A percentile compares a stretch with the other conserved stretches of the same genome.
These are phyloP conservation scores for Prunus campanulata DNA, from an alignment of 306 rosid species.

Conservation along the genomic window DNA sequence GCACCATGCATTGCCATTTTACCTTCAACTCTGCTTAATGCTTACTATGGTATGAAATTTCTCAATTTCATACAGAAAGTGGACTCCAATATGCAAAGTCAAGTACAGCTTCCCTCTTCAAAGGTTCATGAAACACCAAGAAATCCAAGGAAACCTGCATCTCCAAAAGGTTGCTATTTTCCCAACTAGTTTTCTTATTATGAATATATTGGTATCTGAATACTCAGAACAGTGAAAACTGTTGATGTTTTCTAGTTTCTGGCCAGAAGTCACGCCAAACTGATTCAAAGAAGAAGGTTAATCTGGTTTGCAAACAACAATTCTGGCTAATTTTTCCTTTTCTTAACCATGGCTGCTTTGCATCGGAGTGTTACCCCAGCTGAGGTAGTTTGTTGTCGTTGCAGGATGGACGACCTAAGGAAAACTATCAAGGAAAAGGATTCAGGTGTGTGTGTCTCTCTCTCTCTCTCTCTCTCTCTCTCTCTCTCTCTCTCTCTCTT, in stretches of 20 bases:
- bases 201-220: slow-evolving; percentile 22
- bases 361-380: too few species aligned
- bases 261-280: slow-evolving; percentile 44
- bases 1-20: too few species aligned
- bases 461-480: neutral
- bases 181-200: slow-evolving; percentile 15
- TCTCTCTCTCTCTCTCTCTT: neutral
- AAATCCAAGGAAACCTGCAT: slow-evolving; percentile 7
- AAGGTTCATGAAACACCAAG: slow-evolving; percentile 36
- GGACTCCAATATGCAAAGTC: slow-evolving; percentile 15
- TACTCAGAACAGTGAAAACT: slow-evolving; percentile 14
- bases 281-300: slow-evolving; percentile 45
- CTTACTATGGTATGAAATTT: too few species aligned
- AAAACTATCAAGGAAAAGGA: too few species aligned
- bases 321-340: too few species aligned
- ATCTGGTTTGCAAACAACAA: too few species aligned
- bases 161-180: slow-evolving; percentile 42
- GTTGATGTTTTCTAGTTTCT: slow-evolving; percentile 52
- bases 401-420: too few species aligned
- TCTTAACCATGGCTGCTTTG: too few species aligned
- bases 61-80: slow-evolving; percentile 15
- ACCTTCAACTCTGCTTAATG: too few species aligned
- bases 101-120: slow-evolving; percentile 6
- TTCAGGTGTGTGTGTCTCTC: too few species aligned
- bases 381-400: too few species aligned